Base-by-base conservation (phyloP, 192 early-diverging fungal species). In the Phlyctochytrium bullatum region DNA sequence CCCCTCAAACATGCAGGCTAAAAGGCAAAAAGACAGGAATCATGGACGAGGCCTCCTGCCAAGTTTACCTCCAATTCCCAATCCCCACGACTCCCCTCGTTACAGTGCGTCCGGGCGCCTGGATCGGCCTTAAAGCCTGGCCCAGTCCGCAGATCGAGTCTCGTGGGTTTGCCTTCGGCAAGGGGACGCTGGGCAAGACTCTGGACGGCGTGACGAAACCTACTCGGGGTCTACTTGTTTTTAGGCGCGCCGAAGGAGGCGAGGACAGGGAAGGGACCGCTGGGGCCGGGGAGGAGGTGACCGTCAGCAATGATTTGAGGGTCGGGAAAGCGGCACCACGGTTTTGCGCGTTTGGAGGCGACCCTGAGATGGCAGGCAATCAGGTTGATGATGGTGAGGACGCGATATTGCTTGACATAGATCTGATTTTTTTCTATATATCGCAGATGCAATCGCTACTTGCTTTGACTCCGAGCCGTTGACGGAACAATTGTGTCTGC, bases 311-410 rank as follows among this genome's bases (percentile, higher is more conserved):
- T 34, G 16, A 30, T 28, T 28, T 20, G 60, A 16, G 28, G 31
- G 31, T 61, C 34, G 60, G 60, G 17, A 4, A 10, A 32, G 17
- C 14, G 10, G 60, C 60, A 6, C 16, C 16, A 4, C 3, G 34
- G 33, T 61, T 61, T 35, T 61, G 28, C 33, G 31, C 60, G 3
- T 34, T 61, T 30, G 60, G 60, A 10, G 16, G 17, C 31, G 34
- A 61, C 33, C 31, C 60, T 3, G 60, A 61, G 29, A 27, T 61
- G 29, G 16, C 60, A 3, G 25, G 10, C 3, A 32, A 61, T 35
- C 60, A 61, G 60, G 33, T 12, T 33, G 60, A 61, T 16, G 60
- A 61, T 28, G 60, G 28, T 28, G 60, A 30, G n/a, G n/a, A n/a
- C n/a, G n/a, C n/a, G n/a, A n/a, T n/a, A n/a, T n/a, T n/a, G n/a